phyloP scores from a whole-genome alignment of 2,329 filamentous ascomycete species.

The Bertia moriformis region DNA sequence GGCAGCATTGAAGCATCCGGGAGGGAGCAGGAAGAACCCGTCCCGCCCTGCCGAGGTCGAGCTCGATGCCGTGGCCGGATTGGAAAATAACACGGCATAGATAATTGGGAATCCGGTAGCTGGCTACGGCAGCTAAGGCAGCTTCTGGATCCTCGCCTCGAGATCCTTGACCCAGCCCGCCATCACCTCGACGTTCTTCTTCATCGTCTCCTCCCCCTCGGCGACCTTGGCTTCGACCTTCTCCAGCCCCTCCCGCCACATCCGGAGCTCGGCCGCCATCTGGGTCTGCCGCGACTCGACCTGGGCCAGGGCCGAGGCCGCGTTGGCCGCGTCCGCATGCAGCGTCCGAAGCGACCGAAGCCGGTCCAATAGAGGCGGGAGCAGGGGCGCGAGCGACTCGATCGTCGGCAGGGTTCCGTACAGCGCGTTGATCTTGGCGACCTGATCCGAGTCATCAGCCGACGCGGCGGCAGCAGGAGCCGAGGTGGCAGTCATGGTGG shows the following conservation, averaged over 20 bases:
- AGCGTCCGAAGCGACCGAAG: conserved; percentile 70
- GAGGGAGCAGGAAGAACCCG: no score
- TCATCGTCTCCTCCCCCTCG: conserved; percentile 55
- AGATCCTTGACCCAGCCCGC: conserved; percentile 79
- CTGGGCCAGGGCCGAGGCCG: conserved; percentile 60
- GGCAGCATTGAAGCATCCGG: no score
- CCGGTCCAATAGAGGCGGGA: conserved; percentile 74
- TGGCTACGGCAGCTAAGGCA: no score
- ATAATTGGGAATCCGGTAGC: no score
- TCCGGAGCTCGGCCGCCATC: conserved; percentile 69
- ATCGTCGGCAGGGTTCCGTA: conserved; percentile 82
- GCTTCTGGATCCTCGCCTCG: conserved; percentile 58
- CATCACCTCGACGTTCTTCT: conserved; percentile 69
- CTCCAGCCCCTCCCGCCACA: conserved; percentile 70
- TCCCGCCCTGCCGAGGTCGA: no score
- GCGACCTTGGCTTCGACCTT: conserved; percentile 65
- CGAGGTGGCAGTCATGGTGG: no score
- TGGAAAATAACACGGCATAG: no score
- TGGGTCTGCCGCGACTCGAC: conserved; percentile 70
- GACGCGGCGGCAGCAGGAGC: conserved; percentile 18
- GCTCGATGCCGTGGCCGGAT: no score
- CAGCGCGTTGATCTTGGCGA: conserved; percentile 77
- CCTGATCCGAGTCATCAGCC: conserved; percentile 50
- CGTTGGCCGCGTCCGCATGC: conserved; percentile 74
- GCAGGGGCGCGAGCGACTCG: conserved; percentile 67